Evolutionary conservation across 208 protist genomes (phyloP).

Genomic region (Leishmania aethiopica): DNA sequence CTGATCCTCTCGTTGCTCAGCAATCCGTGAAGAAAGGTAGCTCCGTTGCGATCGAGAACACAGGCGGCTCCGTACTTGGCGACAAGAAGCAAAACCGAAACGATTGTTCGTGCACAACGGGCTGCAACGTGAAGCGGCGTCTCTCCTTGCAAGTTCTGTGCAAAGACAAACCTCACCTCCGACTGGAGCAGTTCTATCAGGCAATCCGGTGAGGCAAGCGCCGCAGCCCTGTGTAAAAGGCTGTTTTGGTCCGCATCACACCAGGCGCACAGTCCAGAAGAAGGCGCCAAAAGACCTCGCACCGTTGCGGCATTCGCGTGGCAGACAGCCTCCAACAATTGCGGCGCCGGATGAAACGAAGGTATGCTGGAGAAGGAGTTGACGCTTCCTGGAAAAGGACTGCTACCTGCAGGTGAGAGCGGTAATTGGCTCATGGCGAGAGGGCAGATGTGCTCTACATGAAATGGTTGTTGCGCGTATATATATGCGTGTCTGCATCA

Average conservation of each 20-base stretch:
- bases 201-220: conserved; percentile 27
- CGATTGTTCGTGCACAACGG: conserved; percentile 20
- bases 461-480: background rate
- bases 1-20: conserved; percentile 40
- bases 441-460: background rate
- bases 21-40: conserved; percentile 71
- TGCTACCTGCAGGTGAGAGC: background rate
- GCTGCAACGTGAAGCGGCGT: conserved; percentile 60
- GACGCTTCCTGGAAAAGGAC: background rate
- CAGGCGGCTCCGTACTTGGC: conserved; percentile 44
- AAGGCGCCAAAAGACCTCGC: conserved; percentile 2
- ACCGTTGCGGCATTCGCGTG: conserved; percentile 23
- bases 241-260: conserved; percentile 26
- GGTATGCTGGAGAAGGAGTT: background rate
- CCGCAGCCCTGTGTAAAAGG: conserved; percentile 53
- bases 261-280: conserved; percentile 9
- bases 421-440: conserved; percentile 12
- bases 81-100: conserved; percentile 47
- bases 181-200: conserved; percentile 48
- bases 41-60: conserved; percentile 20
- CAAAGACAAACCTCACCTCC: conserved; percentile 16
- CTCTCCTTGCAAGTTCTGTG: conserved; percentile 39
- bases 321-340: conserved; percentile 12
- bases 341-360: background rate
- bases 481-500: background rate